A percentile compares a stretch with the other conserved stretches of the same genome.
These are phyloP conservation scores for Ustilago lituana DNA, from an alignment of 1,284 basidiomycete species.

Conservation along the genomic window DNA sequence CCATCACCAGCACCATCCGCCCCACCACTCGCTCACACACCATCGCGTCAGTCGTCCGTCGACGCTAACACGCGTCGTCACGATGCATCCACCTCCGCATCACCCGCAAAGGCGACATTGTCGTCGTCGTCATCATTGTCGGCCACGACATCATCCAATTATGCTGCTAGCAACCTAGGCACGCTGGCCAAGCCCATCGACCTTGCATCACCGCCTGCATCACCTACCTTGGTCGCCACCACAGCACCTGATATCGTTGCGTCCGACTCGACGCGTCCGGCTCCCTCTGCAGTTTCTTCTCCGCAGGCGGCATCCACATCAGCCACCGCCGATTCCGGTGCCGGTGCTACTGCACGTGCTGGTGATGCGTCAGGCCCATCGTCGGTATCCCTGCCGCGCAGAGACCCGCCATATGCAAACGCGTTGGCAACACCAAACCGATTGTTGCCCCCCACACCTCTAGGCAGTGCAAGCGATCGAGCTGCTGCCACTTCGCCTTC, in stretches of 20 bases:
- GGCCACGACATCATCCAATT: background rate
- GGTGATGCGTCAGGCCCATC: slow-evolving; percentile 6
- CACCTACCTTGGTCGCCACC: slow-evolving; percentile 16
- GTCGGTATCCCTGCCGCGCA: slow-evolving; percentile 3
- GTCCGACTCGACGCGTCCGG: slow-evolving; percentile 29
- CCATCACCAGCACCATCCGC: slow-evolving; percentile 46
- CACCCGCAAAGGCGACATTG: slow-evolving; percentile 23
- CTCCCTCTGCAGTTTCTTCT: slow-evolving; percentile 4
- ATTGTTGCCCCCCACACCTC: slow-evolving; percentile 34
- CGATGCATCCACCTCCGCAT: slow-evolving; percentile 35
- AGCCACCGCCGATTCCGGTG: too few relatives aligned
- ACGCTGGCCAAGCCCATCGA: slow-evolving; percentile 41
- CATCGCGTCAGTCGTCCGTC: slow-evolving; percentile 24
- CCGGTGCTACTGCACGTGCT: too few relatives aligned
- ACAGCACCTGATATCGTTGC: slow-evolving; percentile 14
- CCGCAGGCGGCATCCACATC: background rate
- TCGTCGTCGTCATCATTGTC: background rate
- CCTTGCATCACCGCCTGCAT: slow-evolving; percentile 41
- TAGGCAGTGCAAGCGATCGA: slow-evolving; percentile 24
- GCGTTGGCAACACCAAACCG: slow-evolving; percentile 21
- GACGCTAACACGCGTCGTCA: slow-evolving; percentile 34
- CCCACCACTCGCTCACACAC: slow-evolving; percentile 28
- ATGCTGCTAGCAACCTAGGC: slow-evolving; percentile 17
- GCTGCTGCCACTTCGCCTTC: slow-evolving; percentile 6
- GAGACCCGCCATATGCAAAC: slow-evolving; percentile 13